These are phyloP conservation scores for Umbelopsis sp. DNA, from an alignment of 371 early-diverging fungal genomes.

Conservation along the genomic window DNA sequence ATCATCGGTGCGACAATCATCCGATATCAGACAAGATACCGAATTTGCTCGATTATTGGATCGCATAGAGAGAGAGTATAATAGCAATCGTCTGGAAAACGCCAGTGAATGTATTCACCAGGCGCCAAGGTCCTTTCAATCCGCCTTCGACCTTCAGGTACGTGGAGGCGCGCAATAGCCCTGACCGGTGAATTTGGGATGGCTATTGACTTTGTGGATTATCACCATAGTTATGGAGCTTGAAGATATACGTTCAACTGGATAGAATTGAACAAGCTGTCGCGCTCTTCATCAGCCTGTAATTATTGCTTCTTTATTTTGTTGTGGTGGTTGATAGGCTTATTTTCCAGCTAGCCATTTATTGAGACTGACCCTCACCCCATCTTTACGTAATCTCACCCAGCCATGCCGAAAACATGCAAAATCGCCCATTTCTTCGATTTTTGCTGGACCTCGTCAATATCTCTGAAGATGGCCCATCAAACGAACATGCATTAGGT, in stretches of 20 bases:
- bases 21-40: slow-evolving; percentile 13
- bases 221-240: neutral
- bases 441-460: neutral
- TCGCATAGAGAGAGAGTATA: neutral
- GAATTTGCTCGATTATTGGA: slow-evolving; percentile 16
- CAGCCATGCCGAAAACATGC: slow-evolving; percentile 12
- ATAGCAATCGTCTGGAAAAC: neutral
- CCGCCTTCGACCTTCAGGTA: slow-evolving; percentile 10
- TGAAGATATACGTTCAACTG: neutral
- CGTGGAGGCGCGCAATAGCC: too few relatives aligned
- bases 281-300: slow-evolving; percentile 8
- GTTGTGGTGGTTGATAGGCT: too few relatives aligned
- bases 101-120: neutral
- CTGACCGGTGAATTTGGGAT: neutral
- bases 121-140: neutral
- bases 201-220: neutral
- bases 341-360: too few relatives aligned
- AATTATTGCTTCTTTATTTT: neutral
- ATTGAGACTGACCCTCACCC: too few relatives aligned
- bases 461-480: neutral
- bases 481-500: neutral
- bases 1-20: slow-evolving; percentile 7
- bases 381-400: neutral
- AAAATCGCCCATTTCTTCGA: neutral
- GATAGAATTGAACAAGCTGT: slow-evolving; percentile 1